Percentiles rank a stretch among this genome's conserved stretches.
phyloP scores from a whole-genome alignment of 192 early-diverging fungal species.

The Coemansia sp. region DNA sequence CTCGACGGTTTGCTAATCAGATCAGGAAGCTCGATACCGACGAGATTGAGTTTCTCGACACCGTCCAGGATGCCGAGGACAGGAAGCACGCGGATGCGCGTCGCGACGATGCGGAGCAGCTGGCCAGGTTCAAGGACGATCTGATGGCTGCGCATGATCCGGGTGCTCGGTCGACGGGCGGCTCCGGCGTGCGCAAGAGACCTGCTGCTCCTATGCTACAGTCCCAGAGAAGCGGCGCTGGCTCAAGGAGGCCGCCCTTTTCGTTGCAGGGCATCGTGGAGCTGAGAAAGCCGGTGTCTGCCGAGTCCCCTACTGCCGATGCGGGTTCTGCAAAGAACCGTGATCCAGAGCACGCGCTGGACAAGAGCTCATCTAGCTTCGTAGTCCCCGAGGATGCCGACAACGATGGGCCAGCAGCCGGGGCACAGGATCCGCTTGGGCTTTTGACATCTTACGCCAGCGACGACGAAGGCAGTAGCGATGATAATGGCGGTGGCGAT shows the following conservation, averaged over 20 bases:
- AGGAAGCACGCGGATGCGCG: slow-evolving; percentile 10
- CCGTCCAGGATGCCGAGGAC: slow-evolving; percentile 50
- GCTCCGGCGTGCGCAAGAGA: slow-evolving; percentile 6
- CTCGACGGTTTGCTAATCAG: slow-evolving; percentile 50
- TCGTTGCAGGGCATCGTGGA: slow-evolving; percentile 5
- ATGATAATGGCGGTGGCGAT: background rate
- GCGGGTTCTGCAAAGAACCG: background rate
- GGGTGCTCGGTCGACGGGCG: background rate
- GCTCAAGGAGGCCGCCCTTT: background rate
- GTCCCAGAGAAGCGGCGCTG: no score
- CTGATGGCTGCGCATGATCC: slow-evolving; percentile 8
- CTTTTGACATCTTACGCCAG: slow-evolving; percentile 28
- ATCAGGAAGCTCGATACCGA: slow-evolving; percentile 69
- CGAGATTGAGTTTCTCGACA: slow-evolving; percentile 68
- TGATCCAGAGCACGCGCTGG: background rate
- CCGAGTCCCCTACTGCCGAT: background rate
- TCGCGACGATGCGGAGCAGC: slow-evolving; percentile 16
- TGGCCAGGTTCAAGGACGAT: slow-evolving; percentile 32
- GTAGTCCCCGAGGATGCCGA: background rate
- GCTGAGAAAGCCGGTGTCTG: background rate
- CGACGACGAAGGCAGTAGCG: background rate
- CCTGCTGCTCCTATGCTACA: background rate
- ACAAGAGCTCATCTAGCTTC: background rate
- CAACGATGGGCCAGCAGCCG: background rate
- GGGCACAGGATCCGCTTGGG: background rate